phyloP scores from a whole-genome alignment of 371 early-diverging fungal species.

The Chytridium lagenaria region DNA sequence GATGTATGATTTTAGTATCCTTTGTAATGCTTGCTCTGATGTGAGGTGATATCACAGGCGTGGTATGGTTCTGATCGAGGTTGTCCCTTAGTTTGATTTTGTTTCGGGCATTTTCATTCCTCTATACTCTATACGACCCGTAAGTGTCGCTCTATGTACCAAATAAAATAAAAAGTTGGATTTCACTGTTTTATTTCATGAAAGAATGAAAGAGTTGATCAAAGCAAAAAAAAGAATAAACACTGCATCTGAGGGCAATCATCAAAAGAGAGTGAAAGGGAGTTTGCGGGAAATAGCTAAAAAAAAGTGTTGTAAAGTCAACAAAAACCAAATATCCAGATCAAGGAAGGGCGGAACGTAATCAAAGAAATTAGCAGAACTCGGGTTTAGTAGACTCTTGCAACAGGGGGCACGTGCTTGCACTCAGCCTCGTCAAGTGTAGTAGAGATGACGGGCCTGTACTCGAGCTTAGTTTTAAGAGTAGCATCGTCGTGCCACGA shows the following conservation, averaged over 20 bases:
- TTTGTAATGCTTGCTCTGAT: too few relatives aligned
- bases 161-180: neutral
- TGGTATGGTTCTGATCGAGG: neutral
- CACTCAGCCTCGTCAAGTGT: constrained; percentile 94
- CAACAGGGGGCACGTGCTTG: constrained; percentile 91
- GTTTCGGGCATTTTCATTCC: neutral
- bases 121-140: neutral
- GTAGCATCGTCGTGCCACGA: constrained; percentile 89
- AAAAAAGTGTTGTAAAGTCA: neutral
- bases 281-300: neutral
- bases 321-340: neutral
- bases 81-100: neutral
- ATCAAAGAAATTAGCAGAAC: neutral
- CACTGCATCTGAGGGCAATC: neutral
- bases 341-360: neutral
- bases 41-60: neutral
- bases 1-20: neutral
- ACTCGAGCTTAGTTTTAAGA: constrained; percentile 77
- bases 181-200: neutral
- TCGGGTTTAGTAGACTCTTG: constrained; percentile 88
- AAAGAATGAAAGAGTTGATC: neutral
- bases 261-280: neutral
- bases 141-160: neutral
- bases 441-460: constrained; percentile 79
- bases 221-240: constrained; percentile 1